Base-by-base conservation (phyloP, 106 monocot species). In the Allium fistulosum region DNA sequence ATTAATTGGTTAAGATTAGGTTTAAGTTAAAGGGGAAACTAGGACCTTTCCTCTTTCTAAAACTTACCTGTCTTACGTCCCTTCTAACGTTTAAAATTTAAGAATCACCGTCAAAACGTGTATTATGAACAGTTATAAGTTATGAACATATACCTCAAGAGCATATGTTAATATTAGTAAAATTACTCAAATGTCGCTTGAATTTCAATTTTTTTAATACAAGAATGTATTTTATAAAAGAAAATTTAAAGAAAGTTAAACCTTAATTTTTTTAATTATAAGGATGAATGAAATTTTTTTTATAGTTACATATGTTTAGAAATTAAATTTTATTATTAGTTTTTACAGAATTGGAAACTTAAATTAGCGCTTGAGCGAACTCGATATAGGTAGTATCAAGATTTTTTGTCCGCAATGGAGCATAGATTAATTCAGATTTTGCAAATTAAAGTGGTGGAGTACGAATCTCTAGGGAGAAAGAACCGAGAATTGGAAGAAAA, bases 1-100 rank as follows among this genome's bases (percentile, higher is more conserved):
- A 46, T 18, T 10, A 2, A 18, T 18, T 14, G 52, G 7, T 13
- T 53, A 22, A n/a, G 28, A 57, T 7, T 0, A 59, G 22, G 22
- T 22, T 22, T 22, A 22, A 22, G 22, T 22, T 22, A 22, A 22
- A 22, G 0, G 22, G 1, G 0, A 85, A 86, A 62, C 77, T 93
- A 9, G 83, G 86, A 58, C 88, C 86, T 76, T 83, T 55, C 53
- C 11, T 84, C 8, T 56, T 59, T 46, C 83, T 79, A 59, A 46
- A 77, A n/a, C 59, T 48, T 11, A 76, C 81, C 0, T 81, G 73
- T 71, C 1, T 22, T 22, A 22, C 22, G 0, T 22, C 1, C 22
- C 22, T 22, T 22, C 22, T 22, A 0, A 22, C 22, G 22, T 22
- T 22, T 1, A 22, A 22, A 0, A 22, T 22, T 22, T 22, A 22